Percentiles rank a stretch among this genome's conserved stretches.
These are phyloP conservation scores for Cordyceps farinosa DNA, from an alignment of 2,329 filamentous ascomycete genomes.

Conservation along the genomic window DNA sequence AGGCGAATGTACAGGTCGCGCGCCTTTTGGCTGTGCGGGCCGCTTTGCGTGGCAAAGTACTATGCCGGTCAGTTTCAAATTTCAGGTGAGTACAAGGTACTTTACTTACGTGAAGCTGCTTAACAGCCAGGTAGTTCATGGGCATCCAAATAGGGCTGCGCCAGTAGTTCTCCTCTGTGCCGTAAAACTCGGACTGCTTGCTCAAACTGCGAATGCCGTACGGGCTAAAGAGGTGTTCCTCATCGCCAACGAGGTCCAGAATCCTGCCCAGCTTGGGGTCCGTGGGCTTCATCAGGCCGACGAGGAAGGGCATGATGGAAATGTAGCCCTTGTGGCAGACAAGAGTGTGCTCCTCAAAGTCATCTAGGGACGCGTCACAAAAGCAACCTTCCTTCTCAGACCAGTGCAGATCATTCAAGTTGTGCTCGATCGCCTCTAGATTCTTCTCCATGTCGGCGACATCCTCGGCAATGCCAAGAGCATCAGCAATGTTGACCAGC, in stretches of 20 bases:
- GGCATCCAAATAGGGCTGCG: constrained; percentile 92
- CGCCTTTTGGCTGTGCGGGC: constrained; percentile 67
- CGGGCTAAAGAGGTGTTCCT: constrained; percentile 83
- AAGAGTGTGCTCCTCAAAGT: constrained; percentile 83
- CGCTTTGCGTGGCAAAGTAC: constrained; percentile 62
- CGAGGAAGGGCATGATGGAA: constrained; percentile 86
- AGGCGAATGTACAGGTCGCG: constrained; percentile 71
- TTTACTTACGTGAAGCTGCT: constrained; percentile 69
- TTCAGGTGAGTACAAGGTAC: background rate
- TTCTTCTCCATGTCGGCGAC: constrained; percentile 67
- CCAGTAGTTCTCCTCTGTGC: constrained; percentile 96
- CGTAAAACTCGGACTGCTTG: constrained; percentile 77
- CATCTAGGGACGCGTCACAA: constrained; percentile 93
- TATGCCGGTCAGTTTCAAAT: constrained; percentile 28
- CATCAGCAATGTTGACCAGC: constrained; percentile 74
- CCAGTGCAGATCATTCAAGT: constrained; percentile 94
- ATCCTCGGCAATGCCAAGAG: constrained; percentile 74
- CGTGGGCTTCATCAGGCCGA: constrained; percentile 71
- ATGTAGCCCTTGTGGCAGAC: constrained; percentile 98
- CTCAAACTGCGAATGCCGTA: constrained; percentile 89
- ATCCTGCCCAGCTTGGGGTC: constrained; percentile 71
- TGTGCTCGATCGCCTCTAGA: constrained; percentile 73
- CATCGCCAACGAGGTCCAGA: constrained; percentile 73
- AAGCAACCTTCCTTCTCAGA: constrained; percentile 74
- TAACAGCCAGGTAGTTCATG: constrained; percentile 85